A percentile compares a stretch with the other conserved stretches of the same genome.
Evolutionary conservation across 2,329 filamentous ascomycete species (phyloP).

Genomic region (Trichophyton schoenleinii): DNA sequence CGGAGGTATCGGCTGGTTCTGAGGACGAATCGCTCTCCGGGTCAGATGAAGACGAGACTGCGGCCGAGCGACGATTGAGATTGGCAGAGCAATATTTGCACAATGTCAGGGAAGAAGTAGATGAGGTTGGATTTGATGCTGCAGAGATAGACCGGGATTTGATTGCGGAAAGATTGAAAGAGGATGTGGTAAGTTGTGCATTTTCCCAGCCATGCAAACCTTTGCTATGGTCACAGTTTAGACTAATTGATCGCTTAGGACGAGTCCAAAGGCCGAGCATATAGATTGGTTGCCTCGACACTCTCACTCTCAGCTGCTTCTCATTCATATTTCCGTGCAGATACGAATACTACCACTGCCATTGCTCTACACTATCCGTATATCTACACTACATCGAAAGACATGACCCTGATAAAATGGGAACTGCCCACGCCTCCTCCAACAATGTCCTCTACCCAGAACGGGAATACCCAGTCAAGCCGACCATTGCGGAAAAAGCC

Average conservation of each 20-base stretch:
- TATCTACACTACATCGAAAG: conserved; percentile 80
- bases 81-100: conserved; percentile 88
- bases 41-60: conserved; percentile 68
- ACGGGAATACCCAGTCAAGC: conserved; percentile 51
- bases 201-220: neutral
- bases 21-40: conserved; percentile 39
- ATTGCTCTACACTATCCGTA: conserved; percentile 68
- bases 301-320: conserved; percentile 56
- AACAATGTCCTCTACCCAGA: conserved; percentile 43
- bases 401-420: conserved; percentile 80
- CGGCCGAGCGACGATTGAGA: conserved; percentile 71
- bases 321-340: conserved; percentile 63
- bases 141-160: conserved; percentile 85
- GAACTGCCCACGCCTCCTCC: conserved; percentile 47
- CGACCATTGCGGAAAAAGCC: conserved; percentile 32
- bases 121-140: conserved; percentile 81
- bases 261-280: conserved; percentile 80
- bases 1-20: conserved; percentile 30
- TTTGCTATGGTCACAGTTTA: neutral
- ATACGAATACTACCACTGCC: conserved; percentile 64
- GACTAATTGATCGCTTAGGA: conserved; percentile 33
- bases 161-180: conserved; percentile 77
- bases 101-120: conserved; percentile 71
- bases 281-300: conserved; percentile 62
- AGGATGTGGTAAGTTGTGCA: conserved; percentile 55